Evolutionary conservation across 805 yeast genomes (phyloP), one percentile per base, ranked within the genome.

Genomic region (Saccharomycopsis malanga): DNA sequence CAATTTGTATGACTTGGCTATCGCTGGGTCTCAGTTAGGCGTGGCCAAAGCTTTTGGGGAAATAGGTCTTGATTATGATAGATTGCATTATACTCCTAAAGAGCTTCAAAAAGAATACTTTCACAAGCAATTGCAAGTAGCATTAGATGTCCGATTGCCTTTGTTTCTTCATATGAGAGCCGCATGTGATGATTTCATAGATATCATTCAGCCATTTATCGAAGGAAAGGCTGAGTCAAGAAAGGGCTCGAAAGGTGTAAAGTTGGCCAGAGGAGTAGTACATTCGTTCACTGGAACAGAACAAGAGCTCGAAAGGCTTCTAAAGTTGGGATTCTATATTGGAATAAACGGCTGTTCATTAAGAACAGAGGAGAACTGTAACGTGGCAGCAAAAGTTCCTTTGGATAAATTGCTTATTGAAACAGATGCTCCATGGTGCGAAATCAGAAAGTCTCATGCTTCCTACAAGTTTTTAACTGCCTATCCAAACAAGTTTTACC

Each of bases 381-480:
- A 72, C 23, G 87, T 81, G 21, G 87, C 81, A 0, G 65, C 67
- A 36, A 57, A 61, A 21, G 74, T 93, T n/a, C 98, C 98, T 0
- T 57, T 79, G 6, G 77, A 79, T 3, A 74, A 71, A 57, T 62
- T 93, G 37, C 64, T 91, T 72, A 74, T 93, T 7, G 99, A 93
- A 61, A 91, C 97, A 0, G 98, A 93, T 65, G 88, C 97, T 2
- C 98, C 99, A 1, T 93, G 98, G 98, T 93, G 99, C 67, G 98
- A 89, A 59, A 77, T 93, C 39, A 72, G 94, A 49, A 84, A 77
- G 54, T 73, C 93, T 7, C 96, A 87, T 61, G 87, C 87, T 2
- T 75, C 93, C 14, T 78, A 76, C 63, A 66, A 76, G 53, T 72
- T 68, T 52, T 60, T 88, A 25, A 64, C 78, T 0, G 58, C 66